Evolutionary conservation across 106 monocot genomes (phyloP).

Genomic region (Hemerocallis citrina): DNA sequence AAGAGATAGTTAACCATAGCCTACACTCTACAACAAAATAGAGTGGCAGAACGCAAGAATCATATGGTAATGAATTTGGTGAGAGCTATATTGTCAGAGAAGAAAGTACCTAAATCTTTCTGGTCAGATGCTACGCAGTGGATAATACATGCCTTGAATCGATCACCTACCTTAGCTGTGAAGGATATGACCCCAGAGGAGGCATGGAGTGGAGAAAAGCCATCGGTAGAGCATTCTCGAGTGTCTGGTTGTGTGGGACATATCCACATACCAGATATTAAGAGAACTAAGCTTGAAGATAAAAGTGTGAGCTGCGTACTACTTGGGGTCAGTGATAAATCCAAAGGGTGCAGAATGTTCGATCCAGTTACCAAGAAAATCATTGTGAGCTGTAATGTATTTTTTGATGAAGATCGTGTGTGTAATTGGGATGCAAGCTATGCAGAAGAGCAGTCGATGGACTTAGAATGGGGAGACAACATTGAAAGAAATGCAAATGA

Average conservation of each 20-base stretch:
- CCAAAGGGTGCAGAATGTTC: constrained; percentile 1
- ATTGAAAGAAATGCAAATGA: background rate
- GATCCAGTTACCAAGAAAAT: background rate
- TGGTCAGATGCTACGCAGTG: background rate
- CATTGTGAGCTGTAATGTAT: background rate
- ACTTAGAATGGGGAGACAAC: background rate
- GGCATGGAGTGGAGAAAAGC: constrained; percentile 1
- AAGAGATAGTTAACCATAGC: background rate
- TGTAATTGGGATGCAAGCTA: too few species aligned
- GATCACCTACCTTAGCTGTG: constrained; percentile 2
- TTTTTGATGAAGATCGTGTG: background rate
- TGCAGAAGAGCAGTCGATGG: too few species aligned
- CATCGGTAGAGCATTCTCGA: background rate
- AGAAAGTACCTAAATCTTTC: background rate
- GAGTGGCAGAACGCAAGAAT: constrained; percentile 3
- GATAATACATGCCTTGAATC: constrained; percentile 8
- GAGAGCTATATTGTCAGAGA: constrained; percentile 1
- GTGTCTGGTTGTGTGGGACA: background rate
- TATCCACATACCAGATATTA: background rate
- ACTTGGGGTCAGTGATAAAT: background rate
- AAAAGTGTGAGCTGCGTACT: background rate
- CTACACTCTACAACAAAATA: constrained; percentile 1
- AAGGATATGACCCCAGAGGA: background rate
- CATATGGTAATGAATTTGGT: background rate
- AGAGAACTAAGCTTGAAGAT: background rate